These are phyloP conservation scores for Thymus mandschuricus DNA, from an alignment of 257 asterid species.

Conservation along the genomic window DNA sequence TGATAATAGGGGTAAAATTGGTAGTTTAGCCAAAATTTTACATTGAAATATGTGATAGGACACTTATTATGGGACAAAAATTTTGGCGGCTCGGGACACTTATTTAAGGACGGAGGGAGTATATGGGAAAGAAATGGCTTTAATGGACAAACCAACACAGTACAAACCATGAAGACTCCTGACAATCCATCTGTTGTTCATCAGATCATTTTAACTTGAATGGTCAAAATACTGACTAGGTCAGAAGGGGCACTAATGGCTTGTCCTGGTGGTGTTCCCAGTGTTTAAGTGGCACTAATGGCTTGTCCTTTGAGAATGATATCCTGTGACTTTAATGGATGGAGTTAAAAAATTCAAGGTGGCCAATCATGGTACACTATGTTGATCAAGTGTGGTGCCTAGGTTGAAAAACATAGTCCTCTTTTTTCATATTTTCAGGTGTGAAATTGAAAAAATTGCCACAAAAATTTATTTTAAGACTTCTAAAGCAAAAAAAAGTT, in stretches of 20 bases:
- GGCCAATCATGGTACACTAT: not conserved
- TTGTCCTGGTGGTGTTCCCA: not conserved
- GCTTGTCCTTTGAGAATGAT: not conserved
- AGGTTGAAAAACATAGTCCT: not conserved
- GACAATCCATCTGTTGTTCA: not conserved
- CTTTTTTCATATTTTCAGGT: not conserved
- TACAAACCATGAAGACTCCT: not conserved
- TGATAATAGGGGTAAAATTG: no score
- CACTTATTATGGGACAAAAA: no score
- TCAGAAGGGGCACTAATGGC: not conserved
- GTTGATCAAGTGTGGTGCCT: constrained; percentile 1
- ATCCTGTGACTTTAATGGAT: not conserved
- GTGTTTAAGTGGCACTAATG: not conserved
- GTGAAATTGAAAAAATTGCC: not conserved
- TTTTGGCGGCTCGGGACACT: no score
- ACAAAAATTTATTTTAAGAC: not conserved
- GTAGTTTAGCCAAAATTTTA: no score
- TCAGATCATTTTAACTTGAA: not conserved
- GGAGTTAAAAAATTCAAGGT: constrained; percentile 5
- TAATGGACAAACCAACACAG: not conserved
- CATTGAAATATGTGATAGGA: no score
- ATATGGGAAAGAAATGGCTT: not conserved
- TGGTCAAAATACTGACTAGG: not conserved
- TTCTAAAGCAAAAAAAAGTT: not conserved
- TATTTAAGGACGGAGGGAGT: no score